Base-by-base conservation (phyloP, 441 rosid genomes). In the Populus hybrid region DNA sequence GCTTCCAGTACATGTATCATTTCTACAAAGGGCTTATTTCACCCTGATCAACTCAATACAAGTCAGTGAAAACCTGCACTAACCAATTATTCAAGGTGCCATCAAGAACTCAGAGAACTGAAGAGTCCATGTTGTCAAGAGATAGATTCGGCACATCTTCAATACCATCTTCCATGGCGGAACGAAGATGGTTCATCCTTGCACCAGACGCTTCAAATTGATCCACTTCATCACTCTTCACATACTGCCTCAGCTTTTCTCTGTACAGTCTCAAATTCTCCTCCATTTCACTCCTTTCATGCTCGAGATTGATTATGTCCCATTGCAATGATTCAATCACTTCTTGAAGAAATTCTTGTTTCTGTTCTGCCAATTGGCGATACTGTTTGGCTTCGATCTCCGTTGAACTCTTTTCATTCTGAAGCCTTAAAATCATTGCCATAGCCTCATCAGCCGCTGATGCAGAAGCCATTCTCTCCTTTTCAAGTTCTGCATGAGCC, bases 361-460 rank as follows among this genome's bases (percentile, higher is more conserved):
- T 89, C 80, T 93, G 89, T 80, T 88, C 92, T 7, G 92, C 87
- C 38, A 88, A 50, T 74, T 91, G 84, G 64, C 83, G 85, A 78
- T 77, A 86, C n/a, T 88, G 99, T 63, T 77, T 92, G 65, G 93
- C 91, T 26, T 84, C 91, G 29, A 93, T 88, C 82, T 88, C 94
- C 69, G 82, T 64, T 2, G 75, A 76, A 77, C 90, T 89, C 76
- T 92, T 95, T 86, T 92, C 91, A 24, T 80, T 84, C 81, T 93
- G 93, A 61, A 95, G 93, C 78, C 94, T 85, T 74, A 90, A 73
- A 74, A 95, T 89, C 99, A 93, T 89, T 29, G 91, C 85, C 95
- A 95, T 92, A 53, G 99, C 91, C 84, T 92, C 99, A n/a, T 87
- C 86, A 3, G 93, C 89, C 0, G 97, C 95, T 4, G 93, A 84